A percentile compares a stretch with the other conserved stretches of the same genome.
Conservation (phyloP, 1,139 yeast species). For the Yamadazyma pseudoaaseri region DNA sequence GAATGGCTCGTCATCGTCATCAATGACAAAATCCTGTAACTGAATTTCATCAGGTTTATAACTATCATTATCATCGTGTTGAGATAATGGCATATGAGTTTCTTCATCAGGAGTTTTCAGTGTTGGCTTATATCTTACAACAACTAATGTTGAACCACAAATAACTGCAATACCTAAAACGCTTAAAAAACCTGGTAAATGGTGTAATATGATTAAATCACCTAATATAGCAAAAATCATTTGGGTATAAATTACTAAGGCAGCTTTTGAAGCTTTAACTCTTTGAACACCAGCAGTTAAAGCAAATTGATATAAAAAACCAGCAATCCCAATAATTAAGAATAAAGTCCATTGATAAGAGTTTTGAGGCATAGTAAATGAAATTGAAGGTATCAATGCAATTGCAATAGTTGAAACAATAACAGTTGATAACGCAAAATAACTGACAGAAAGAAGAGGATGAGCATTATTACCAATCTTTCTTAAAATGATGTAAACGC, state of each 20-base stretch:
- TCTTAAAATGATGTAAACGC: slow-evolving; percentile 70
- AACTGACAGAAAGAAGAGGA: slow-evolving; percentile 75
- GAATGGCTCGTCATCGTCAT: slow-evolving; percentile 19
- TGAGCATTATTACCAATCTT: slow-evolving; percentile 78
- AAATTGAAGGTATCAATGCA: slow-evolving; percentile 54
- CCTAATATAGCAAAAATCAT: slow-evolving; percentile 78
- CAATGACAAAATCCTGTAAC: slow-evolving; percentile 25
- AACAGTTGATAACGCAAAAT: slow-evolving; percentile 64
- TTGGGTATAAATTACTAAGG: slow-evolving; percentile 73
- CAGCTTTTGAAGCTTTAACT: slow-evolving; percentile 76
- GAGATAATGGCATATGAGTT: slow-evolving; percentile 11
- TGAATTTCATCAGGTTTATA: slow-evolving; percentile 20
- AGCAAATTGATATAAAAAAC: slow-evolving; percentile 77
- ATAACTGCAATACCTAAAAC: slow-evolving; percentile 68
- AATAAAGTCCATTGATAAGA: slow-evolving; percentile 64
- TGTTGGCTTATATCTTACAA: slow-evolving; percentile 49
- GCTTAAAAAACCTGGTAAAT: slow-evolving; percentile 69
- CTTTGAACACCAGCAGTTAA: slow-evolving; percentile 83
- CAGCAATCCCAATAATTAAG: slow-evolving; percentile 64
- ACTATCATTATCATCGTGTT: slow-evolving; percentile 15
- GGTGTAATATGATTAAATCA: slow-evolving; percentile 72
- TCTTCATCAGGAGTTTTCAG: slow-evolving; percentile 5
- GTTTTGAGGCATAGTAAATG: slow-evolving; percentile 61
- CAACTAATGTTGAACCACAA: slow-evolving; percentile 61
- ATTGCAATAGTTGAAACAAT: slow-evolving; percentile 56